Evolutionary conservation across 495 filamentous ascomycete species (phyloP).

Genomic region (Aspergillus haitiensis): DNA sequence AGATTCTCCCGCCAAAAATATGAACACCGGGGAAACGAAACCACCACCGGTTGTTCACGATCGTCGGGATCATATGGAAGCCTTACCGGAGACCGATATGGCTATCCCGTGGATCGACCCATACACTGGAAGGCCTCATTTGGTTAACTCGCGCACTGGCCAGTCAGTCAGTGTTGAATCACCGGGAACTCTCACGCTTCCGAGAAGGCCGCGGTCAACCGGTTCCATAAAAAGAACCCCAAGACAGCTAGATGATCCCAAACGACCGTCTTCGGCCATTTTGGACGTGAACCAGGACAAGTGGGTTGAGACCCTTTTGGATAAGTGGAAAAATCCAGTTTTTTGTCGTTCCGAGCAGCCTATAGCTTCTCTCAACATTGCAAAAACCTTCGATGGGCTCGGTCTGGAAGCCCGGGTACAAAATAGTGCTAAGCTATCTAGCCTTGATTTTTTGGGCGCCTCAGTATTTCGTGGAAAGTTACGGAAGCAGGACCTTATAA

Average conservation of each 20-base stretch:
- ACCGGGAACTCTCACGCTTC: constrained; percentile 4
- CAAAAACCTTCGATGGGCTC: not conserved
- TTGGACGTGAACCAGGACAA: constrained; percentile 12
- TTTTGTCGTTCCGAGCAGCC: constrained; percentile 55
- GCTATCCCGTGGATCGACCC: constrained; percentile 69
- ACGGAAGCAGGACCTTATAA: constrained; percentile 62
- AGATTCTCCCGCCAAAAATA: too few relatives aligned
- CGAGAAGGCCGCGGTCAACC: constrained; percentile 26
- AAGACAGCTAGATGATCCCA: not conserved
- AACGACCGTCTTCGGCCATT: constrained; percentile 23
- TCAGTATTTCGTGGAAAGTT: constrained; percentile 55
- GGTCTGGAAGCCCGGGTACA: not conserved
- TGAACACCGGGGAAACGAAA: too few relatives aligned
- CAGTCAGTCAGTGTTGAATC: constrained; percentile 37
- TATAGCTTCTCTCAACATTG: constrained; percentile 33
- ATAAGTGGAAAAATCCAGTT: constrained; percentile 62
- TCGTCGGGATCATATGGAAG: not conserved
- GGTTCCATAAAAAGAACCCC: constrained; percentile 14
- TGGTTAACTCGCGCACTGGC: constrained; percentile 64
- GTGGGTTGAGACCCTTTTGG: constrained; percentile 43
- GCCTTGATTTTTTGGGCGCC: constrained; percentile 24
- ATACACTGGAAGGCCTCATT: constrained; percentile 55
- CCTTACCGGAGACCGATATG: constrained; percentile 28
- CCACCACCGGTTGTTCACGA: not conserved
- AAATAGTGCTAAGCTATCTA: constrained; percentile 15